Evolutionary conservation across 306 rosid species (phyloP).

Genomic region (Inga laurina): DNA sequence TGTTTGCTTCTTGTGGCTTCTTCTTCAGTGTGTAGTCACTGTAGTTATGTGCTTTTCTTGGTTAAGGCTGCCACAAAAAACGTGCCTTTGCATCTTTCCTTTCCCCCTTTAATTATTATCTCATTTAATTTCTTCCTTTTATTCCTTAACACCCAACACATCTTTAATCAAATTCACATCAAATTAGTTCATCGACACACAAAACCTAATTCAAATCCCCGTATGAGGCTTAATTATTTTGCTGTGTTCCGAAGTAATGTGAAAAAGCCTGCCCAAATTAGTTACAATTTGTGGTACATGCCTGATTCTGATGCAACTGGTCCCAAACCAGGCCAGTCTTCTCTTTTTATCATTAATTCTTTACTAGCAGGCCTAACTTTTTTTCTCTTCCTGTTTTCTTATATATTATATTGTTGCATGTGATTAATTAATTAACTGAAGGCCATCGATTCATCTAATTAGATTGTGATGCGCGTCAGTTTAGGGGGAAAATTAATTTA

Average conservation of each 20-base stretch:
- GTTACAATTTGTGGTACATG: slow-evolving; percentile 23
- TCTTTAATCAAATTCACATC: neutral
- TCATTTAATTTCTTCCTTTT: neutral
- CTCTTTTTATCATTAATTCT: neutral
- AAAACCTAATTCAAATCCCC: neutral
- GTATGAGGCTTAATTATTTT: neutral
- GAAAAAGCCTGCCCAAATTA: slow-evolving; percentile 18
- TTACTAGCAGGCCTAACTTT: neutral
- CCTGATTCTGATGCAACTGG: slow-evolving; percentile 4
- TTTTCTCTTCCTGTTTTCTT: neutral
- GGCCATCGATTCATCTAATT: neutral
- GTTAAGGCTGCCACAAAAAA: slow-evolving; percentile 46
- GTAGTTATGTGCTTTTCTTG: slow-evolving; percentile 36
- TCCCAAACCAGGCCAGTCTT: neutral
- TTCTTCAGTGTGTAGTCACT: slow-evolving; percentile 52
- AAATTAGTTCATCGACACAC: neutral
- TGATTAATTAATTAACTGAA: neutral
- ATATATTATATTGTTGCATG: neutral
- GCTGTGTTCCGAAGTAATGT: slow-evolving; percentile 10
- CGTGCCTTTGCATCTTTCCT: neutral
- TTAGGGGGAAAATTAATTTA: too few species aligned
- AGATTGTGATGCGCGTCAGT: neutral
- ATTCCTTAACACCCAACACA: neutral
- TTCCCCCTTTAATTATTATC: slow-evolving; percentile 21
- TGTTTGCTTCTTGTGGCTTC: slow-evolving; percentile 40